Evolutionary conservation across 1,284 basidiomycete genomes (phyloP).

Genomic region (Ceratobasidium sp.): DNA sequence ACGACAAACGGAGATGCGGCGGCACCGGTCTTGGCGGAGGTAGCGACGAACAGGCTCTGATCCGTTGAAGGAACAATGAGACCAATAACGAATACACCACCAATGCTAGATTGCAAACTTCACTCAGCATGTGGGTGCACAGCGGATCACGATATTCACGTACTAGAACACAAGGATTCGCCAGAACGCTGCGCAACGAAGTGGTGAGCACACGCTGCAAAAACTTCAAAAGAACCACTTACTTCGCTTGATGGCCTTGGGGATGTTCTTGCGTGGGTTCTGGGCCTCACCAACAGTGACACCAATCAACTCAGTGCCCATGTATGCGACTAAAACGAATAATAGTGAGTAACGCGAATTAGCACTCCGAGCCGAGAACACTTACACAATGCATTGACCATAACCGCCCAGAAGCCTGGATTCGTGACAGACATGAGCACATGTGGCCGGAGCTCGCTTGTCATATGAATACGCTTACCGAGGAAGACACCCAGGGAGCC

Average conservation of each 20-base stretch:
- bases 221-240: neutral
- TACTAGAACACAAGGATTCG: slow-evolving; percentile 78
- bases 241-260: slow-evolving; percentile 53
- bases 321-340: slow-evolving; percentile 61
- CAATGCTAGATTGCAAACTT: slow-evolving; percentile 55
- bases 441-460: slow-evolving; percentile 19
- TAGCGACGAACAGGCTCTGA: slow-evolving; percentile 66
- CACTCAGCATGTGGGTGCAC: neutral
- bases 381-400: slow-evolving; percentile 51
- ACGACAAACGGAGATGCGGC: slow-evolving; percentile 85
- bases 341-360: slow-evolving; percentile 54
- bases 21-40: slow-evolving; percentile 70
- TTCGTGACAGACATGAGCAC: slow-evolving; percentile 51
- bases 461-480: slow-evolving; percentile 50
- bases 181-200: slow-evolving; percentile 57
- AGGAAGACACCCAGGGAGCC: slow-evolving; percentile 60
- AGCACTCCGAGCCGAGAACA: neutral
- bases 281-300: slow-evolving; percentile 61
- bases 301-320: slow-evolving; percentile 69
- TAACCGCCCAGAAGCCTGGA: slow-evolving; percentile 72
- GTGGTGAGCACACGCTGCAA: neutral
- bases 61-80: slow-evolving; percentile 65
- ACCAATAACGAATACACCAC: slow-evolving; percentile 75
- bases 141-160: slow-evolving; percentile 18
- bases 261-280: slow-evolving; percentile 71